Evolutionary conservation across 148 eudicot species (phyloP).

Genomic region (Fagopyrum esculentum): DNA sequence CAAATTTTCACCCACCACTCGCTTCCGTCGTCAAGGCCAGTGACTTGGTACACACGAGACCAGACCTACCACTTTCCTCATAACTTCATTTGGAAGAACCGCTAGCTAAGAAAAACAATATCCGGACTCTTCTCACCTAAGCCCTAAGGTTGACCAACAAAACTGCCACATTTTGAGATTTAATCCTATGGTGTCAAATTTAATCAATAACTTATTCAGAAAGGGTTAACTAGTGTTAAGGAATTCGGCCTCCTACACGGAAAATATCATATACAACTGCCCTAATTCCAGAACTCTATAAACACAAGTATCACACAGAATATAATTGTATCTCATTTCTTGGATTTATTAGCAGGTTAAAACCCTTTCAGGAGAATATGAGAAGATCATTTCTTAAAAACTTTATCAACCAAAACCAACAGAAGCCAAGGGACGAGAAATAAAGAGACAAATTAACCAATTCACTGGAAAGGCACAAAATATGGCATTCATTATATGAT

Average conservation of each 20-base stretch:
- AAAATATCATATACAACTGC: background rate
- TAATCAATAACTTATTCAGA: too few species aligned
- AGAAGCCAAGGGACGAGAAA: background rate
- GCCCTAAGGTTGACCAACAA: background rate
- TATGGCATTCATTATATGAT: background rate
- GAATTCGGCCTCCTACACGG: background rate
- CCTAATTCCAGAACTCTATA: background rate
- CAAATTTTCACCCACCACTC: slow-evolving; percentile 9
- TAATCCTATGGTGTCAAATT: background rate
- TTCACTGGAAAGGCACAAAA: background rate
- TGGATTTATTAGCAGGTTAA: background rate
- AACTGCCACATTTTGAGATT: background rate
- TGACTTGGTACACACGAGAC: too few species aligned
- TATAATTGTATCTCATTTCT: background rate
- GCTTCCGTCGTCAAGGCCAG: background rate
- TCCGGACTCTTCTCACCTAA: background rate
- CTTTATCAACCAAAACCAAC: background rate
- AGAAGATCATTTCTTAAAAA: background rate
- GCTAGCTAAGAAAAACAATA: background rate
- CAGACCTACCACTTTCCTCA: background rate
- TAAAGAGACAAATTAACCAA: background rate
- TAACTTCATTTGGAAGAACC: background rate
- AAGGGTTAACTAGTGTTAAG: background rate
- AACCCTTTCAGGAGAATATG: background rate
- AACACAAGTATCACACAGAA: background rate